Evolutionary conservation across 176 grass and related monocot genomes (phyloP).

Genomic region (Coix lacrymajobi): DNA sequence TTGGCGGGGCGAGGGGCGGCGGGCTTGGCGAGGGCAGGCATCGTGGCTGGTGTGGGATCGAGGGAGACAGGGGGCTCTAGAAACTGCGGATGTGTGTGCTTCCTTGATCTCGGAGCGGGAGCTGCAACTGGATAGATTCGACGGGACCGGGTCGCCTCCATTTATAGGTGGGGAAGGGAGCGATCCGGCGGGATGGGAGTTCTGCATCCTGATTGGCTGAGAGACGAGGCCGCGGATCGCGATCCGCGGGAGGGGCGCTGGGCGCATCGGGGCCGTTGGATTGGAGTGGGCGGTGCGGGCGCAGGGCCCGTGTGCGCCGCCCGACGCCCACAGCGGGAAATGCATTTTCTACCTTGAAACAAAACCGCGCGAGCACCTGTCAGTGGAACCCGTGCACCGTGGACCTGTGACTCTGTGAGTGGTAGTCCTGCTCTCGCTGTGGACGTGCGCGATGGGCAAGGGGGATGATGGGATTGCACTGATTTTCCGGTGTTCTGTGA

Average conservation of each 20-base stretch:
- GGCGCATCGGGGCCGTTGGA: constrained; percentile 8
- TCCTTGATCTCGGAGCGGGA: not conserved
- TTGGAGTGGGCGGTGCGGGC: not conserved
- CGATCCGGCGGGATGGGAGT: not conserved
- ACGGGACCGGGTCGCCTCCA: accelerated
- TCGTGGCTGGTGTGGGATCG: not conserved
- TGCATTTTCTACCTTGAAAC: constrained; percentile 13
- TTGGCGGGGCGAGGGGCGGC: constrained; percentile 20
- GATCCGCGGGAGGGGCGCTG: not conserved
- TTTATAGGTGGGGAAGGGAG: constrained; percentile 3
- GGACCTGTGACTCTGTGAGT: not conserved
- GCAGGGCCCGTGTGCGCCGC: not conserved
- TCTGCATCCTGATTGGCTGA: constrained; percentile 7
- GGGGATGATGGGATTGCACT: not conserved
- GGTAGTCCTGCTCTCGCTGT: accelerated
- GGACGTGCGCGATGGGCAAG: not conserved
- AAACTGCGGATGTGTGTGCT: not conserved
- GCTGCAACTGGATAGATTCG: not conserved
- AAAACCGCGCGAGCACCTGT: constrained; percentile 17
- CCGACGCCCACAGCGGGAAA: constrained; percentile 12
- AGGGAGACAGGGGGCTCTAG: not conserved
- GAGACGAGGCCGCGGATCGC: not conserved
- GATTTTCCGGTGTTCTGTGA: not conserved
- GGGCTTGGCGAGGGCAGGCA: constrained; percentile 45
- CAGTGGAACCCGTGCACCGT: constrained; percentile 20